phyloP scores from a whole-genome alignment of 192 early-diverging fungal species.

The Gonapodya sp. region DNA sequence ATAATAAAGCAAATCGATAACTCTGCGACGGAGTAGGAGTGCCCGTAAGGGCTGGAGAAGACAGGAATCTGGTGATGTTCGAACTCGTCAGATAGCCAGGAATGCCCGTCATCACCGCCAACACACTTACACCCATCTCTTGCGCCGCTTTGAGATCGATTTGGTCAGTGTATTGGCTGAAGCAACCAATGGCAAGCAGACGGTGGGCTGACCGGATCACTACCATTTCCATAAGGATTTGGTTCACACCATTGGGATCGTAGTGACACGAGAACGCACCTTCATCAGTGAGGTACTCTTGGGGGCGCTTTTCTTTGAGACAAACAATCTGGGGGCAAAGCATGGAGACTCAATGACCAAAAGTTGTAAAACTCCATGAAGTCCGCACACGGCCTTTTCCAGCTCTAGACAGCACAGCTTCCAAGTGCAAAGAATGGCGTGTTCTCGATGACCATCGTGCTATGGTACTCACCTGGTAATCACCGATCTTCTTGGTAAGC shows the following conservation, averaged over 20 bases:
- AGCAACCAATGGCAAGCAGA: constrained; percentile 31
- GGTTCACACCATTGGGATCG: not conserved
- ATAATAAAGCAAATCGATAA: constrained; percentile 33
- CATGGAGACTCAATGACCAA: not conserved
- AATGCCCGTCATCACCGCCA: not conserved
- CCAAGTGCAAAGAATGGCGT: not conserved
- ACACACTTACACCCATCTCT: constrained; percentile 27
- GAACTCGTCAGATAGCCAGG: not conserved
- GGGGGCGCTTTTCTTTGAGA: constrained; percentile 16
- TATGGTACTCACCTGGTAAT: constrained; percentile 18
- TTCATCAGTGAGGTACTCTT: constrained; percentile 4
- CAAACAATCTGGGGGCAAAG: constrained; percentile 25
- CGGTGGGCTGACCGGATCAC: constrained; percentile 29
- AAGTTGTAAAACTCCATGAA: too few species aligned
- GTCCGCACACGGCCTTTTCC: not conserved
- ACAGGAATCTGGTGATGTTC: constrained; percentile 30
- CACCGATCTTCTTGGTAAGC: constrained; percentile 27
- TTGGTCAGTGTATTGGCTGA: constrained; percentile 23
- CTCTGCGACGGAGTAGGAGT: constrained; percentile 32
- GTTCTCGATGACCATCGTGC: too few species aligned
- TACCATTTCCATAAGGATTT: constrained; percentile 7
- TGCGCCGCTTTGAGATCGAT: constrained; percentile 29
- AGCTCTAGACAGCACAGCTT: not conserved
- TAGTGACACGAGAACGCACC: not conserved
- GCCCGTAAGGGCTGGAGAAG: constrained; percentile 34